Conservation (phyloP, 225 moss, liverwort and hornwort genomes). For the Asterella californica region DNA sequence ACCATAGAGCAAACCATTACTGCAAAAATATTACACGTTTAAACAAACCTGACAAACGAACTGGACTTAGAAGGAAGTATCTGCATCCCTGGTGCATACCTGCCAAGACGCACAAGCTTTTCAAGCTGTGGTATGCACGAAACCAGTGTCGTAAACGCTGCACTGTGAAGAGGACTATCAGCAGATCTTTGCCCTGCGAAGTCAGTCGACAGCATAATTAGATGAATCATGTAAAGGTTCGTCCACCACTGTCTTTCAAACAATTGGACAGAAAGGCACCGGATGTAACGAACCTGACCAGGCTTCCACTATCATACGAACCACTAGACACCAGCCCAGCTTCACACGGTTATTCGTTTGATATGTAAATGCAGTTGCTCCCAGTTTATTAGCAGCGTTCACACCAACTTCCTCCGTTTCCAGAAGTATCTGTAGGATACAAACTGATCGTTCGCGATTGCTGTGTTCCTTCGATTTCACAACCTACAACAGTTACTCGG, state of each 20-base stretch:
- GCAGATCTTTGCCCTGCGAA: slow-evolving; percentile 20
- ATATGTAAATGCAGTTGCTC: slow-evolving; percentile 35
- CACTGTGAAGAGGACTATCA: slow-evolving; percentile 19
- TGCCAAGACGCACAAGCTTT: slow-evolving; percentile 25
- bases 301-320: slow-evolving; percentile 70
- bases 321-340: slow-evolving; percentile 85
- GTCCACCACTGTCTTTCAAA: not conserved
- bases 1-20: not conserved
- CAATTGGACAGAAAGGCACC: not conserved
- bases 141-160: slow-evolving; percentile 23
- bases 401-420: slow-evolving; percentile 42
- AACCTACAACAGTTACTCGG: slow-evolving; percentile 37
- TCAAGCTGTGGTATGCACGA: slow-evolving; percentile 33
- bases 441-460: slow-evolving; percentile 60
- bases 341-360: slow-evolving; percentile 64
- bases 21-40: not conserved
- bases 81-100: slow-evolving; percentile 12
- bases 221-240: not conserved
- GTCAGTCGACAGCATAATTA: not conserved
- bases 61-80: not conserved
- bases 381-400: slow-evolving; percentile 49
- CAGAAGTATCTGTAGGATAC: slow-evolving; percentile 58
- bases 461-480: slow-evolving; percentile 76
- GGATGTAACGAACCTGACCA: slow-evolving; percentile 42
- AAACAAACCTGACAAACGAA: not conserved